phyloP scores from a whole-genome alignment of 2,329 filamentous ascomycete genomes.

The Thielaviopsis populi region DNA sequence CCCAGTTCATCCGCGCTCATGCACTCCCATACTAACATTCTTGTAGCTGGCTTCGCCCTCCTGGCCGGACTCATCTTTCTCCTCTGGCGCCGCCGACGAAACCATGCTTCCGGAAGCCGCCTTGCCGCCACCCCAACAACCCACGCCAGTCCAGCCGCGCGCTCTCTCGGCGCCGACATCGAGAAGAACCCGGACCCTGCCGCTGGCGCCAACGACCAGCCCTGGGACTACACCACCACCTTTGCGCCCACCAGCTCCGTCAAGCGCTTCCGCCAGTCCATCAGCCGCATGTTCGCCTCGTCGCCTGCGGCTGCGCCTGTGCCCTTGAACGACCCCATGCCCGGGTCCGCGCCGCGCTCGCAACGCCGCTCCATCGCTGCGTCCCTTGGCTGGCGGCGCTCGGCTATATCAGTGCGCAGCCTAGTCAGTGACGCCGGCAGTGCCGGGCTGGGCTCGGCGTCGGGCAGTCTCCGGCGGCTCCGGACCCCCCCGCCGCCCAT shows the following conservation, averaged over 20 bases:
- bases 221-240: slow-evolving; percentile 13
- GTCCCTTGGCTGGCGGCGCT: slow-evolving; percentile 10
- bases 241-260: slow-evolving; percentile 6
- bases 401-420: neutral
- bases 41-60: neutral
- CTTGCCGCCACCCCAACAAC: neutral
- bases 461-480: neutral
- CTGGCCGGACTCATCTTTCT: neutral
- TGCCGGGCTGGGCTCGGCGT: neutral
- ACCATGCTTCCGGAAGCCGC: neutral
- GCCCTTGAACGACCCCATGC: neutral
- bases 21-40: neutral
- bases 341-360: neutral
- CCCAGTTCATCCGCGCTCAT: neutral
- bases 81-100: neutral
- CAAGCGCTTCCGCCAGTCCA: slow-evolving; percentile 8
- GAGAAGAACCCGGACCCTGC: slow-evolving; percentile 6
- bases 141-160: neutral
- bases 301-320: neutral
- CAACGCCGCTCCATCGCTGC: neutral
- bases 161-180: neutral
- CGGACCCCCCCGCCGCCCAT: neutral
- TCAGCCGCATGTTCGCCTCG: slow-evolving; percentile 6
- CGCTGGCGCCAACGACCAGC: neutral
- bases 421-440: neutral